phyloP scores from a whole-genome alignment of 2,329 filamentous ascomycete species.

The Orbilia blumenaviensis region DNA sequence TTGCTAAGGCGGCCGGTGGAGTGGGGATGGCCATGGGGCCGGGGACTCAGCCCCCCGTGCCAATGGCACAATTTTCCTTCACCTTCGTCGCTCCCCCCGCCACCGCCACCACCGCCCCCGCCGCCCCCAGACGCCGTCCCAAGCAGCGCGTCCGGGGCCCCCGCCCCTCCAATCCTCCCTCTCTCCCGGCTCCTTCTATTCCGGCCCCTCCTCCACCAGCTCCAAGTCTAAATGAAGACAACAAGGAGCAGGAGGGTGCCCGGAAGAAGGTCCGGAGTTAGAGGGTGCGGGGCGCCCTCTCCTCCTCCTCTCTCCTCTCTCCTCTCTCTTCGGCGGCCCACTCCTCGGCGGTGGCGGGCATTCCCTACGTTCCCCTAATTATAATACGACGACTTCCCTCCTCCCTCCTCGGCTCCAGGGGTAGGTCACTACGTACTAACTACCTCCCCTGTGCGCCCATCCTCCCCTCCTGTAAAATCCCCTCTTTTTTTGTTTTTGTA shows the following conservation, averaged over 20 bases:
- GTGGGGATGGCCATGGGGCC: too few species aligned
- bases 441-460: not conserved
- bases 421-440: too few species aligned
- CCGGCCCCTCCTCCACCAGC: not conserved
- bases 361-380: not conserved
- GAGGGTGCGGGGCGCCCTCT: too few species aligned
- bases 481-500: too few species aligned
- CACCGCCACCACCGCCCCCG: not conserved
- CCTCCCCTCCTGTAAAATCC: too few species aligned
- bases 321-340: not conserved
- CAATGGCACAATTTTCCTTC: not conserved
- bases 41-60: too few species aligned
- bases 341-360: not conserved
- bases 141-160: too few species aligned
- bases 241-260: not conserved
- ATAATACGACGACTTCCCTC: not conserved
- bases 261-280: too few species aligned
- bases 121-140: too few species aligned
- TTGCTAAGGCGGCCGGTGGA: too few species aligned
- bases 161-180: not conserved
- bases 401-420: not conserved
- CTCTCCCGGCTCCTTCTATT: not conserved
- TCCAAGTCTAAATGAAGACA: not conserved
- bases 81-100: not conserved
- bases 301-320: not conserved